A percentile compares a stretch with the other conserved stretches of the same genome.
phyloP scores from a whole-genome alignment of 169 alveolate species.

The Plasmodium relictum region DNA sequence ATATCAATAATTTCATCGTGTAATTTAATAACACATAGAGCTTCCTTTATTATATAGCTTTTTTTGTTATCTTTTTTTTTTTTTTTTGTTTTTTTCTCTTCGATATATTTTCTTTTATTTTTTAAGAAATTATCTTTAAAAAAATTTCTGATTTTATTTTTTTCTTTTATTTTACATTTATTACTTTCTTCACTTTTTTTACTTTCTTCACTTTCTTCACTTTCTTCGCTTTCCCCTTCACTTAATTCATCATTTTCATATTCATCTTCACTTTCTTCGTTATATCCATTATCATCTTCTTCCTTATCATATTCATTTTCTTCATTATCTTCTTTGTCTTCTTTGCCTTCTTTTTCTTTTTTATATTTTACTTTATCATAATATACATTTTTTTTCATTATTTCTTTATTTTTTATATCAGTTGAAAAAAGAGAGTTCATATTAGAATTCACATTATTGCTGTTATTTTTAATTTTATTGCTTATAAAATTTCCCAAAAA shows the following conservation, averaged over 20 bases:
- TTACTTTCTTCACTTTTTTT: neutral
- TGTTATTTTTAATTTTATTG: neutral
- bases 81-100: neutral
- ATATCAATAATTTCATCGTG: constrained; percentile 53
- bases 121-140: constrained; percentile 58
- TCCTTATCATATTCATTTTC: constrained; percentile 7
- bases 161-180: constrained; percentile 27
- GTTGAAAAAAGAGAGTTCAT: neutral
- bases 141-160: constrained; percentile 24
- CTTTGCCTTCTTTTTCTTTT: neutral
- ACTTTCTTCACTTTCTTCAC: neutral
- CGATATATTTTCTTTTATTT: constrained; percentile 24
- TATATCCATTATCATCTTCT: constrained; percentile 5
- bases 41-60: constrained; percentile 67
- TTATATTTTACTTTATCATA: neutral
- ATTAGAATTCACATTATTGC: neutral
- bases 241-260: neutral
- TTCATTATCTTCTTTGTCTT: neutral
- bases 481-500: constrained; percentile 45
- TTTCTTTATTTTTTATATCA: neutral
- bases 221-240: constrained; percentile 11
- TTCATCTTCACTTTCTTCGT: neutral
- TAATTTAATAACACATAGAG: constrained; percentile 54
- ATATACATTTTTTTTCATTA: neutral
- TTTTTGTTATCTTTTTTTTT: neutral